phyloP scores from a whole-genome alignment of 2,329 filamentous ascomycete genomes.

The Claviceps citrina region DNA sequence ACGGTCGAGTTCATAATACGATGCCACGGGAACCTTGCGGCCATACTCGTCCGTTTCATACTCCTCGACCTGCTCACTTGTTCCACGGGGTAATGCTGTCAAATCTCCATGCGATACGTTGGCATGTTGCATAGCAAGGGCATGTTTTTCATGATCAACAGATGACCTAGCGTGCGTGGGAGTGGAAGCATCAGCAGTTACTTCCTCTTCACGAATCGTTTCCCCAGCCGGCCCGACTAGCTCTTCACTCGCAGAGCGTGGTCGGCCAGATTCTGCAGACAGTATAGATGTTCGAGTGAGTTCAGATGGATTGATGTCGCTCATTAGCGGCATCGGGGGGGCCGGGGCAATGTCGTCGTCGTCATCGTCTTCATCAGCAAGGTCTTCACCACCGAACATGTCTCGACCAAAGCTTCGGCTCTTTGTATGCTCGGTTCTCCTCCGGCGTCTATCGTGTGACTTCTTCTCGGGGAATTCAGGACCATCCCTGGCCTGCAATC shows the following conservation, averaged over 20 bases:
- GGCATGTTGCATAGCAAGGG: slow-evolving; percentile 52
- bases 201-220: slow-evolving; percentile 46
- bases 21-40: slow-evolving; percentile 25
- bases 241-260: slow-evolving; percentile 51
- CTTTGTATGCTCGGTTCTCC: slow-evolving; percentile 33
- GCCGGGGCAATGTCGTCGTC: slow-evolving; percentile 26
- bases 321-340: slow-evolving; percentile 77
- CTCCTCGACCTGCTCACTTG: slow-evolving; percentile 28
- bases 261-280: slow-evolving; percentile 62
- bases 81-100: slow-evolving; percentile 34
- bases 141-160: slow-evolving; percentile 36
- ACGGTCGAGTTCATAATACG: slow-evolving; percentile 30
- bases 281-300: slow-evolving; percentile 76
- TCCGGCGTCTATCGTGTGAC: slow-evolving; percentile 34
- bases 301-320: slow-evolving; percentile 73
- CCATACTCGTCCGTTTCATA: slow-evolving; percentile 33
- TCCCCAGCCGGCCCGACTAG: slow-evolving; percentile 30
- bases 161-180: slow-evolving; percentile 45
- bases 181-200: slow-evolving; percentile 44
- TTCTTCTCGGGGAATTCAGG: slow-evolving; percentile 35
- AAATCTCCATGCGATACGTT: slow-evolving; percentile 46
- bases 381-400: slow-evolving; percentile 32
- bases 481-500: slow-evolving; percentile 21
- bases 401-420: slow-evolving; percentile 30
- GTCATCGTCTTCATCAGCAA: slow-evolving; percentile 26